Evolutionary conservation across 2,329 filamentous ascomycete genomes (phyloP), one percentile per base, ranked within the genome.

Genomic region (Stenocarpella maydis): DNA sequence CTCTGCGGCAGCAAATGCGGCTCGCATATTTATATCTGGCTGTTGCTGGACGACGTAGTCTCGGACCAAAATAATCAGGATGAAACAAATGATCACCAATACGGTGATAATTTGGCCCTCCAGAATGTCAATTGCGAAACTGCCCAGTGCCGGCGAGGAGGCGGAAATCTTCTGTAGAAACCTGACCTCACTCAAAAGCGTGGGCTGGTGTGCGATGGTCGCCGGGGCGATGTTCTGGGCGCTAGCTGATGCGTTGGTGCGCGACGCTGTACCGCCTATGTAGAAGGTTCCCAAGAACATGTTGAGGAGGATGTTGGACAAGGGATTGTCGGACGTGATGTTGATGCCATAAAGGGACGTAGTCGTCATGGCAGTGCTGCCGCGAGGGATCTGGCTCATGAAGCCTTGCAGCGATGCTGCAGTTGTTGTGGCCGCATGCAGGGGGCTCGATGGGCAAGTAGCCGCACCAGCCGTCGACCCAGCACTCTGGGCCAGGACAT

Each of bases 11-110:
- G 86, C 88, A 76, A 90, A 87, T 4, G 87, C 88, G 10, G 87
- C 91, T 0, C 90, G 91, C 83, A 96, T 91, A 75, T 97, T 97
- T 74, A 96, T 91, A 73, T 95, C 91, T 6, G 95, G 96, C 77
- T 99, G 96, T 78, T 99, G 96, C 78, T 99, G 96, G 12, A 99
- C 94, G 63, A 99, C 96, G 87, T 97, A 99, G 81, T 99, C 96
- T 55, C 97, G 86, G 55, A 99, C 98, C 4, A 99, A 82, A 74
- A 99, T 99, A 50, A 99, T 90, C n/a, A 99, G 83, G 70, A 99
- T 98, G 79, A 98, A 99, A 69, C 92, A 94, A 53, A 97, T 87
- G 9, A 99, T 95, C 63, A 98, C 93, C 14, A 97, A 82, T 7
- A 98, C 83, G 0, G 95, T 99, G 74, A 99, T 97, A 58, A 98